These are phyloP conservation scores for Exophiala lecanii-corni DNA, from an alignment of 2,329 filamentous ascomycete species.

Conservation along the genomic window DNA sequence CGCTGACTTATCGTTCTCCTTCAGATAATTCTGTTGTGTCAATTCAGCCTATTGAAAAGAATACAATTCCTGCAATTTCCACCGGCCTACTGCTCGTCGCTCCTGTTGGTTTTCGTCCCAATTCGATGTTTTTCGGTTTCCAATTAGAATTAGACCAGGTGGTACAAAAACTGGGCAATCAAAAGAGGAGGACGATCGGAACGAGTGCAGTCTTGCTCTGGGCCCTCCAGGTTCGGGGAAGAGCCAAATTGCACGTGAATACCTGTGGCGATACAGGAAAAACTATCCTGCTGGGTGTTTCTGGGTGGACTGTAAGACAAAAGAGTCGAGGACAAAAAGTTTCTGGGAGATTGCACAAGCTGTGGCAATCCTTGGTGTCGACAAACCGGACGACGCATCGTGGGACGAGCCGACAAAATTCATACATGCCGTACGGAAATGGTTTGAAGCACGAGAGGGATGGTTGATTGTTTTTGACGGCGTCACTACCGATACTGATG, in stretches of 20 bases:
- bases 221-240: conserved; percentile 63
- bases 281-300: conserved; percentile 64
- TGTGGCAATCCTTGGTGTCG: conserved; percentile 44
- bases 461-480: conserved; percentile 68
- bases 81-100: conserved; percentile 38
- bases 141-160: conserved; percentile 54
- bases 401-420: conserved; percentile 39
- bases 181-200: conserved; percentile 52
- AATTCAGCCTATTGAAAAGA: conserved; percentile 8
- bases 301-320: conserved; percentile 62
- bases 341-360: conserved; percentile 64
- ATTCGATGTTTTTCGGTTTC: conserved; percentile 60
- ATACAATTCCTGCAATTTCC: conserved; percentile 8
- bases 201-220: conserved; percentile 61
- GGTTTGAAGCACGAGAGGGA: conserved; percentile 57
- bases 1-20: conserved; percentile 19
- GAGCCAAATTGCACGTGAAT: conserved; percentile 64
- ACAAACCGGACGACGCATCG: conserved; percentile 34
- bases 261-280: conserved; percentile 56
- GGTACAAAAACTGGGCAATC: conserved; percentile 56
- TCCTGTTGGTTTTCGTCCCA: conserved; percentile 58
- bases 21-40: conserved; percentile 15
- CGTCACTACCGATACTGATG: conserved; percentile 56
- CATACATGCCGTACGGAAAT: conserved; percentile 54
- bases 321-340: conserved; percentile 55